Evolutionary conservation across 1,284 basidiomycete species (phyloP).

Genomic region (Fistulinella staudtii): DNA sequence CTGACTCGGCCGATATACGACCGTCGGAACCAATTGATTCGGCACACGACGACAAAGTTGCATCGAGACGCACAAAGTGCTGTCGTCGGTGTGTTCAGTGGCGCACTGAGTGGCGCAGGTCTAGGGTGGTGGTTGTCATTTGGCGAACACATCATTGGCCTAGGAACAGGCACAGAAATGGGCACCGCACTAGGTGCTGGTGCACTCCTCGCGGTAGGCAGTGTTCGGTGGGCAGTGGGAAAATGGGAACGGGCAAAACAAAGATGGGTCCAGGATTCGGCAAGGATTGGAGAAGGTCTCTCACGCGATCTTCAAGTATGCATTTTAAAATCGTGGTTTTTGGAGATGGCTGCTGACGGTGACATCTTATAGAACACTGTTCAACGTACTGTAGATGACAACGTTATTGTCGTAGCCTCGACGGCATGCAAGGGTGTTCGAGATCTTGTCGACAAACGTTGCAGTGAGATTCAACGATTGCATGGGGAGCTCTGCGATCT

Average conservation of each 20-base stretch:
- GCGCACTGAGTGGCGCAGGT: conserved; percentile 39
- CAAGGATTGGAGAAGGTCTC: conserved; percentile 64
- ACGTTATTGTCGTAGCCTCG: conserved; percentile 42
- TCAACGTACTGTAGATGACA: conserved; percentile 43
- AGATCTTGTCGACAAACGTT: conserved; percentile 46
- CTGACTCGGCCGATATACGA: conserved; percentile 55
- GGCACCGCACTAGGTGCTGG: conserved; percentile 63
- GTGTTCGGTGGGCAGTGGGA: conserved; percentile 64
- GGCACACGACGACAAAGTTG: conserved; percentile 56
- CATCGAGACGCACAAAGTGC: conserved; percentile 66
- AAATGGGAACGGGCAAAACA: conserved; percentile 70
- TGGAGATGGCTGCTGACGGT: conserved; percentile 1
- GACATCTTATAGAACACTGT: conserved; percentile 40
- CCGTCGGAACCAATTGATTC: conserved; percentile 56
- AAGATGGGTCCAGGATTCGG: conserved; percentile 73
- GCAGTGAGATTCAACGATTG: conserved; percentile 37
- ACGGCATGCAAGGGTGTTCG: conserved; percentile 45
- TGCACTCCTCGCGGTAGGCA: conserved; percentile 47
- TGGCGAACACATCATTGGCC: conserved; percentile 38
- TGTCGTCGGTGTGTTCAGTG: conserved; percentile 50
- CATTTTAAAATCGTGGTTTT: conserved; percentile 5
- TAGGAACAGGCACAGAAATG: conserved; percentile 43
- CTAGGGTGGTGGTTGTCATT: conserved; percentile 49
- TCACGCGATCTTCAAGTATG: conserved; percentile 69
- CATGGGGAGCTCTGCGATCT: conserved; percentile 46